Evolutionary conservation across 192 early-diverging fungal species (phyloP), one percentile per base, ranked within the genome.

Genomic region (Gaertneriomyces sp.): DNA sequence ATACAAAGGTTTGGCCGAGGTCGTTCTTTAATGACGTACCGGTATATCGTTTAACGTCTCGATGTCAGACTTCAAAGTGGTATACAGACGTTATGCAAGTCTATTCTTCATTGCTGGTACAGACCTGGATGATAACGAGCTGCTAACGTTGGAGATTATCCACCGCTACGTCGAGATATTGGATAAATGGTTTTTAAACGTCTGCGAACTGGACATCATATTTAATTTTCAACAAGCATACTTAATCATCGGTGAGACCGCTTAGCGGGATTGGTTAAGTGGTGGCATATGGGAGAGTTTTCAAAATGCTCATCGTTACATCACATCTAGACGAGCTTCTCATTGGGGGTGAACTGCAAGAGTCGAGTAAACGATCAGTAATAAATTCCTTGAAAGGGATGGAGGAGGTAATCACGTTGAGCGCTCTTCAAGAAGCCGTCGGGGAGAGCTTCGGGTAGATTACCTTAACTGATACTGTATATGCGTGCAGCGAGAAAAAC

Each of bases 131-230:
- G 95, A 99, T 74, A 99, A 99, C 74, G 95, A 99, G 69, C 84
- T 99, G 6, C 68, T 99, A 39, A 88, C 87, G 14, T 79, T 99
- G 19, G 95, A 99, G 69, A 85, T 99, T 55, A 96, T 99, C 61
- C 97, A 99, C 55, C 90, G 97, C 49, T 99, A 95, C 73, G 95
- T 99, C 33, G 95, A 99, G 74, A 87, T 98, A 12, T 74, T 99
- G 50, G 97, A 99, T 78, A 88, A 94, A 62, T 96, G 93, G 78
- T 99, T 99, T 79, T 86, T 92, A 64, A 98, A 95, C 70, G 93
- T 94, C 0, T 92, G 94, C 73, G 96, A 98, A 64, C 80, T 98
- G 53, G 96, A 98, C 74, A 84, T 98, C 60, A 97, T 98, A 62
- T 98, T 97, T 84, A 92, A 97, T 80, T 99, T 96, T 77, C 92